A percentile compares a stretch with the other conserved stretches of the same genome.
phyloP scores from a whole-genome alignment of 129 eudicot genomes.

The Chrysanthemum seticuspe region DNA sequence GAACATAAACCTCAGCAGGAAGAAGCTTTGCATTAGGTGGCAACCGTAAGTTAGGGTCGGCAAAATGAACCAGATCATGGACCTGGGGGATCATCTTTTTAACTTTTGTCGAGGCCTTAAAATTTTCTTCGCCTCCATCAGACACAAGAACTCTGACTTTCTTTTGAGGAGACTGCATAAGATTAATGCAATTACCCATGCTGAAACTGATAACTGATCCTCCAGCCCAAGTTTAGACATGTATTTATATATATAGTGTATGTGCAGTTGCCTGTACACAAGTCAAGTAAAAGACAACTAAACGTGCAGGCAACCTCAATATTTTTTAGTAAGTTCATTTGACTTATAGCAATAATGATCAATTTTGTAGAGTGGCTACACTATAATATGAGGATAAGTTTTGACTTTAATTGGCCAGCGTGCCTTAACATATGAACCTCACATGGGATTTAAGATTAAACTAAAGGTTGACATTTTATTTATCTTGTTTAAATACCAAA shows the following conservation, averaged over 20 bases:
- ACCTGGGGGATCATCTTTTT: conserved; percentile 15
- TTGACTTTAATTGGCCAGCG: conserved; percentile 17
- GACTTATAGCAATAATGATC: conserved; percentile 2
- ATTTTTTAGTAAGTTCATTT: conserved; percentile 4
- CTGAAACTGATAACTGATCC: conserved; percentile 16
- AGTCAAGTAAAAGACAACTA: conserved; percentile 24
- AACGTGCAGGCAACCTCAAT: conserved; percentile 34
- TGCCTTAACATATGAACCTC: conserved; percentile 15
- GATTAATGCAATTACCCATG: conserved; percentile 38
- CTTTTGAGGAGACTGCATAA: conserved; percentile 23
- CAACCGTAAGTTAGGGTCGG: conserved; percentile 16
- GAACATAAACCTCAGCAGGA: conserved; percentile 18
- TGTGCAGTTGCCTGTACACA: not conserved
- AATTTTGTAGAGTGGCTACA: conserved; percentile 13
- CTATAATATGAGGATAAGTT: conserved; percentile 9
- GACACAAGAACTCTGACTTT: conserved; percentile 24
- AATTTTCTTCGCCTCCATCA: conserved; percentile 30
- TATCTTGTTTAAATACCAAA: not conserved
- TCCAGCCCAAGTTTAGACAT: not conserved
- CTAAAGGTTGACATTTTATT: conserved; percentile 20
- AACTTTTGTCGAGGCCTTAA: conserved; percentile 24
- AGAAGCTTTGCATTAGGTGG: conserved; percentile 13
- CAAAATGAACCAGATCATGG: conserved; percentile 15
- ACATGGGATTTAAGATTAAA: conserved; percentile 13
- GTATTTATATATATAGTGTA: not conserved